Evolutionary conservation across 192 early-diverging fungal genomes (phyloP).

Genomic region (Rhizophagus clarus): DNA sequence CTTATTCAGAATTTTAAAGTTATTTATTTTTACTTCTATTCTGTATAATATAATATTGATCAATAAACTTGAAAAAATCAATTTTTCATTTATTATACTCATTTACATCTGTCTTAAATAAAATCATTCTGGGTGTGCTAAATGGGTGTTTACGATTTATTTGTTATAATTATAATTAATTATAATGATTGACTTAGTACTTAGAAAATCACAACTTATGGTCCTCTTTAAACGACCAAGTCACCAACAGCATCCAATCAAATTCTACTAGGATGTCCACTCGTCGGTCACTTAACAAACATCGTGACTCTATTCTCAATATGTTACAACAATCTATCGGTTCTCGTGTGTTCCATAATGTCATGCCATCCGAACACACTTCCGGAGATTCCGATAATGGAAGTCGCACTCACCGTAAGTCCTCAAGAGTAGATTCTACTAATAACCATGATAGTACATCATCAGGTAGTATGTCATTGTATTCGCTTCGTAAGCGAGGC

Average conservation of each 20-base stretch:
- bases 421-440: conserved; percentile 15
- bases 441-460: background rate
- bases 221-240: conserved; percentile 51
- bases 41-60: background rate
- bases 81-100: too few species aligned
- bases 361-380: conserved; percentile 26
- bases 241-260: conserved; percentile 41
- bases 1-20: background rate
- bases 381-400: background rate
- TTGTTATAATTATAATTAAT: too few species aligned
- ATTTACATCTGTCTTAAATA: conserved; percentile 7
- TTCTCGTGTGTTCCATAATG: conserved; percentile 2
- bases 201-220: conserved; percentile 47
- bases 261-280: conserved; percentile 48
- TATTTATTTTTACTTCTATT: conserved; percentile 13
- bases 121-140: background rate
- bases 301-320: conserved; percentile 48
- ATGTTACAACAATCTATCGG: conserved; percentile 48
- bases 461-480: background rate
- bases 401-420: conserved; percentile 17
- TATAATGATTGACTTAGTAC: conserved; percentile 34
- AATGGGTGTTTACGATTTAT: background rate
- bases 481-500: conserved; percentile 33
- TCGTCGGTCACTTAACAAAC: conserved; percentile 43
- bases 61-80: background rate